Evolutionary conservation across 305 asterid genomes (phyloP).

Genomic region (Caryopteris hybrid): DNA sequence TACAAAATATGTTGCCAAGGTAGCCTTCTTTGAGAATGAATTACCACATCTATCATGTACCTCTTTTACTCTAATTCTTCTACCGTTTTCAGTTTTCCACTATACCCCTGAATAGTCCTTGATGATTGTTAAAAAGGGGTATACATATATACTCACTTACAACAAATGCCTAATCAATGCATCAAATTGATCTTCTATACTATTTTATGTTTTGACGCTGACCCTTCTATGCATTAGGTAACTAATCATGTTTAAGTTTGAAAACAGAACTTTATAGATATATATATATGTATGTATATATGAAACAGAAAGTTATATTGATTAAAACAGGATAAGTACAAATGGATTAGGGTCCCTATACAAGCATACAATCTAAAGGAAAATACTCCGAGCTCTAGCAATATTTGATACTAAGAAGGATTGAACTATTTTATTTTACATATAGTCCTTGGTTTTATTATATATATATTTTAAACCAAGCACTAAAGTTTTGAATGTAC

Average conservation of each 20-base stretch:
- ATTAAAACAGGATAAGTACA: too few species aligned
- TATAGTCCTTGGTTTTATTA: not conserved
- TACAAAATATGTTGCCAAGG: constrained; percentile 90
- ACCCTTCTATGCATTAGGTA: constrained; percentile 2
- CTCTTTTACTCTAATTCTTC: not conserved
- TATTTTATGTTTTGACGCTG: not conserved
- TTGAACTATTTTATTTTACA: too few species aligned
- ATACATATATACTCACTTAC: not conserved
- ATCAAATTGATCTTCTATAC: not conserved
- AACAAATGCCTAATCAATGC: constrained; percentile 6
- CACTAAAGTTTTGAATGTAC: not conserved
- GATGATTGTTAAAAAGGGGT: not conserved
- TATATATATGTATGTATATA: too few species aligned
- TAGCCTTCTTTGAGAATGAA: constrained; percentile 25
- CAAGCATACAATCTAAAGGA: too few species aligned
- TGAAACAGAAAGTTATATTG: too few species aligned
- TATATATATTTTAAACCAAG: too few species aligned
- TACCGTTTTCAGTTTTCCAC: not conserved
- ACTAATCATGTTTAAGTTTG: not conserved
- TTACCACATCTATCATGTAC: not conserved
- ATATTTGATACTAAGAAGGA: too few species aligned
- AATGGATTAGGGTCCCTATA: too few species aligned
- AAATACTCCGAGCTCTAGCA: too few species aligned
- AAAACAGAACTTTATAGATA: too few species aligned
- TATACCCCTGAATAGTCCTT: not conserved